Evolutionary conservation across 306 rosid genomes (phyloP), one percentile per base, ranked within the genome.

Genomic region (Dicorynia guianensis): DNA sequence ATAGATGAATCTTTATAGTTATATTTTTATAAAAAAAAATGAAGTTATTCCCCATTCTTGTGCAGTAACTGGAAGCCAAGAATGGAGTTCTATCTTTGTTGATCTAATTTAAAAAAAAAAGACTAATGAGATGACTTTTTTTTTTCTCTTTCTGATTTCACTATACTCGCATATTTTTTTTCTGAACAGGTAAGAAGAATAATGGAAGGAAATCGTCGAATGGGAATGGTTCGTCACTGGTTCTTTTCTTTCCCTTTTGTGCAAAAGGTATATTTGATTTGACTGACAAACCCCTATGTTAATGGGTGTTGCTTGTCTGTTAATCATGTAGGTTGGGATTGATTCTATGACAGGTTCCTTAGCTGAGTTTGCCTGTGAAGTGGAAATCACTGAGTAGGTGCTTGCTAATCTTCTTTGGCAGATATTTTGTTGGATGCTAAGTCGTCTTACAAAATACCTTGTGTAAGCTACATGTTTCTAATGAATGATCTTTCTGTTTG

Each of bases 131-230:
- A 68, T 55, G 76, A 63, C 62, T 47, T 25, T 10, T 69, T 76
- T 5, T 46, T 14, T 43, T 55, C 66, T 64, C 40, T 71, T n/a
- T 72, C 39, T 76, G 63, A 56, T 76, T 69, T 58, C 49, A 17
- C 53, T 44, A 38, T 58, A 58, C 56, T 70, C 54, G 7, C 5
- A 17, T 50, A 11, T 34, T 33, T 75, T n/a, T 36, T 11, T 1
- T 35, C 38, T 67, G 17, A 55, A 80, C 88, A 95, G 99, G 84
- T 95, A 78, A 90, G 99, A 90, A 92, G 99, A 81, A 80, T 92
- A 87, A 92, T 95, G 97, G 97, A 92, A 89, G 99, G 99, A 83
- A 92, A 89, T 81, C 99, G 77, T 76, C 92, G 99, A 52, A 95
- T 95, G 99, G 99, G 99, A 92, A 95, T 95, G 99, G 99, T 95